These are phyloP conservation scores for Guillardia theta DNA, from an alignment of 78 protist genomes.

Conservation along the genomic window DNA sequence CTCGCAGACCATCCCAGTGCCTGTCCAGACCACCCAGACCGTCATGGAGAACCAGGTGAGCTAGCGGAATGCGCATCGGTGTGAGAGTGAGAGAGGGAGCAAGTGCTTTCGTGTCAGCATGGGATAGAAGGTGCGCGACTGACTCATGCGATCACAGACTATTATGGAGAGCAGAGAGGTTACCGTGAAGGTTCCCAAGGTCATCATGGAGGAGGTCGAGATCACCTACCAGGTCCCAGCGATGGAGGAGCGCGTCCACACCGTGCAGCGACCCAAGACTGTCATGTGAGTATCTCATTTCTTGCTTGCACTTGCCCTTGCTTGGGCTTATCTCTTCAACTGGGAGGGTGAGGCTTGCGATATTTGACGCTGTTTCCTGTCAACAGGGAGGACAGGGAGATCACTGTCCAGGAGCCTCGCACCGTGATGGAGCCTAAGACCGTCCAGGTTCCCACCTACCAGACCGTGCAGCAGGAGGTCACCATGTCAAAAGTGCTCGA, in stretches of 20 bases:
- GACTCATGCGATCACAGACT: background rate
- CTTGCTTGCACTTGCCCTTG: background rate
- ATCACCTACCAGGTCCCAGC: background rate
- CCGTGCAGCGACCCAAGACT: background rate
- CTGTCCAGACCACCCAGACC: background rate
- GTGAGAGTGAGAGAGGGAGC: no score
- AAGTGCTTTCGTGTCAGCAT: no score
- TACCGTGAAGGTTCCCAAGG: background rate
- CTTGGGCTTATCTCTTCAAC: background rate
- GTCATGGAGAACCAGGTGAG: background rate
- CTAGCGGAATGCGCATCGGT: no score
- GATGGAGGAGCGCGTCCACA: background rate
- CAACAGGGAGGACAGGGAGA: background rate
- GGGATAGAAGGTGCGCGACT: no score
- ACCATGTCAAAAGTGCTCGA: background rate
- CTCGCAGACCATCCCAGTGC: background rate
- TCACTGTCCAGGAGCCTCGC: constrained; percentile 14
- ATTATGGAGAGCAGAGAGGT: background rate
- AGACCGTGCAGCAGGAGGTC: background rate
- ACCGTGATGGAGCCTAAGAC: background rate
- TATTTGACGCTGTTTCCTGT: background rate
- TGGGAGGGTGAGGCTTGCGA: background rate
- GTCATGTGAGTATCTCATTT: background rate
- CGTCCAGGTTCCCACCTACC: constrained; percentile 9
- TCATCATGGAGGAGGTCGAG: background rate